These are phyloP conservation scores for Serpula lacrymans DNA, from an alignment of 768 basidiomycete genomes.

Conservation along the genomic window DNA sequence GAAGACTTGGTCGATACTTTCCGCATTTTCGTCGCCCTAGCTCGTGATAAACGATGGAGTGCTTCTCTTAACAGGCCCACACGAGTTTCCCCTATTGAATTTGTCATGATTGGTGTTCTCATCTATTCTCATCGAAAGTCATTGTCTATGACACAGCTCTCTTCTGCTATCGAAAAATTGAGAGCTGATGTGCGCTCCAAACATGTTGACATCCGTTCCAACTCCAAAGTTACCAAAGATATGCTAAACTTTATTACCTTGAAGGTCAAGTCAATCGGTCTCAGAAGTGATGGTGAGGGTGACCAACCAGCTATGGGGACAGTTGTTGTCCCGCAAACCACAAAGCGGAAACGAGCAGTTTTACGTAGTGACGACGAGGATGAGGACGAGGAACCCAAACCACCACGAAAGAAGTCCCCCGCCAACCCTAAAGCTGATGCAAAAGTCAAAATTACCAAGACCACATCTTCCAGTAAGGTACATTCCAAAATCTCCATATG, in stretches of 20 bases:
- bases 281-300: constrained; percentile 29
- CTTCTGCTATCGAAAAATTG: constrained; percentile 39
- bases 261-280: constrained; percentile 29
- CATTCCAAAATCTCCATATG: too few relatives aligned
- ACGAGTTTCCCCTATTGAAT: constrained; percentile 41
- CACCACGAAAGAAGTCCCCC: constrained; percentile 12
- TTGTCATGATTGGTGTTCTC: constrained; percentile 42
- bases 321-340: constrained; percentile 9
- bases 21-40: constrained; percentile 31
- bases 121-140: constrained; percentile 32
- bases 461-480: constrained; percentile 5
- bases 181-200: constrained; percentile 34
- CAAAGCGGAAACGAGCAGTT: constrained; percentile 24
- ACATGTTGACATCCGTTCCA: constrained; percentile 39
- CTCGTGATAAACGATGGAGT: constrained; percentile 28
- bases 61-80: constrained; percentile 30
- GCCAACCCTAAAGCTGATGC: constrained; percentile 9
- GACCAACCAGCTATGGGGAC: constrained; percentile 18
- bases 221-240: constrained; percentile 31
- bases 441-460: background rate
- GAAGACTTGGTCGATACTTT: constrained; percentile 30
- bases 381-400: constrained; percentile 1
- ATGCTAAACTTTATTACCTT: constrained; percentile 30
- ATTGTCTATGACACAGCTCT: constrained; percentile 38
- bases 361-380: constrained; percentile 19